Evolutionary conservation across 257 asterid species (phyloP), one percentile per base, ranked within the genome.

Genomic region (Jacaranda mimosifolia): DNA sequence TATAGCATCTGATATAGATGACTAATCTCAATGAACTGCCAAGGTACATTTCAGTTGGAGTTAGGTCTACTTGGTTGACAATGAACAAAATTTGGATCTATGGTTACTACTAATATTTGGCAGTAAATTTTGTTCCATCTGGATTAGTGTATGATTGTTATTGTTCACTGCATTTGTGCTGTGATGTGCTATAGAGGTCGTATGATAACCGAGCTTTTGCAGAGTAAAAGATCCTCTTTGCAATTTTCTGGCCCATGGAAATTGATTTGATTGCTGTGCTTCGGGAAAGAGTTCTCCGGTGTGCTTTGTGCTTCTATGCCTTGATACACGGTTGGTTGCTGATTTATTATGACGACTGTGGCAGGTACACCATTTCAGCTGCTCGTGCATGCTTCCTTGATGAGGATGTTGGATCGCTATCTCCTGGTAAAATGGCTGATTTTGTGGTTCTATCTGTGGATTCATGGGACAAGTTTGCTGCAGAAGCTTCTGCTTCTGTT

Each of bases 371-470:
- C 32, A 89, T 93, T 77, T 85, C 90, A 57, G 97, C 96, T 82
- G 98, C 99, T 55, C 89, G 87, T n/a, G 94, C 96, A 38, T 88
- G 98, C 84, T 95, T 95, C 80, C 90, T 95, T 1, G 99, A 93
- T 32, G 85, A 84, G 73, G 91, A 95, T 70, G 85, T 93, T 9
- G 99, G 99, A 68, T 95, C 98, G 6, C 77, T 95, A 40, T 87
- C 98, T 46, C 83, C 81, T 1, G 99, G 99, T 70, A 95, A 91
- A 79, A 86, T 89, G 87, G 99, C 97, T 3, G 99, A 95, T 84
- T 95, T 95, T 74, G 96, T 90, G 65, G 89, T 95, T 53, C 81
- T 93, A 63, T 89, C 97, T 0, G 77, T 80, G 49, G 85, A 87
- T 82, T 90, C 99, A 7, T 93, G 97, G 99, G 90, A 90, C 40